phyloP scores from a whole-genome alignment of 2,329 filamentous ascomycete species.

The Tolypocladium cylindrosporum region DNA sequence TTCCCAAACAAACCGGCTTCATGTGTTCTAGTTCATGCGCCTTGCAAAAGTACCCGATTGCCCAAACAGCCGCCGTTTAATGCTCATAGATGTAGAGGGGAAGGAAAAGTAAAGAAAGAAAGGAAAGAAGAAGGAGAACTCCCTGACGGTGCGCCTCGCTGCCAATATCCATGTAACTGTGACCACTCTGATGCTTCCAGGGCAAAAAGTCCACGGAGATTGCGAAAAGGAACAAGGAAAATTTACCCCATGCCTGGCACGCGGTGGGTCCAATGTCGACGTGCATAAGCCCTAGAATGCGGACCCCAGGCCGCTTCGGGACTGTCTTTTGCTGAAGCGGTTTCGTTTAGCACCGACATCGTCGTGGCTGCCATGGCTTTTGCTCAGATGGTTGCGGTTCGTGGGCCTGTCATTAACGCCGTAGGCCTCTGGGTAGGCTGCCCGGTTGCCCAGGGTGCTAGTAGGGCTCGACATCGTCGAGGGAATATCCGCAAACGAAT shows the following conservation, averaged over 20 bases:
- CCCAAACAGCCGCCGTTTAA: background rate
- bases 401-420: conserved; percentile 36
- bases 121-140: conserved; percentile 11
- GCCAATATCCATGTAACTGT: conserved; percentile 18
- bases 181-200: conserved; percentile 2
- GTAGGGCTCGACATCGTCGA: conserved; percentile 67
- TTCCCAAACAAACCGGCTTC: background rate
- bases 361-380: conserved; percentile 46
- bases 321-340: conserved; percentile 84
- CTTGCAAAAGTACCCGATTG: background rate
- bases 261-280: background rate
- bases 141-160: conserved; percentile 23
- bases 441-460: conserved; percentile 56
- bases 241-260: background rate
- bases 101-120: background rate
- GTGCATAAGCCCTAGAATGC: conserved; percentile 49
- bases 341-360: conserved; percentile 45
- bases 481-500: conserved; percentile 56
- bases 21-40: background rate
- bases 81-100: background rate
- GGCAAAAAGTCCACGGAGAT: background rate
- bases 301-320: conserved; percentile 85
- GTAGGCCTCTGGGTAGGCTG: conserved; percentile 42
- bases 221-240: background rate
- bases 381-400: conserved; percentile 47